Base-by-base conservation (phyloP, 2,329 filamentous ascomycete genomes). In the Cordyceps militaris region DNA sequence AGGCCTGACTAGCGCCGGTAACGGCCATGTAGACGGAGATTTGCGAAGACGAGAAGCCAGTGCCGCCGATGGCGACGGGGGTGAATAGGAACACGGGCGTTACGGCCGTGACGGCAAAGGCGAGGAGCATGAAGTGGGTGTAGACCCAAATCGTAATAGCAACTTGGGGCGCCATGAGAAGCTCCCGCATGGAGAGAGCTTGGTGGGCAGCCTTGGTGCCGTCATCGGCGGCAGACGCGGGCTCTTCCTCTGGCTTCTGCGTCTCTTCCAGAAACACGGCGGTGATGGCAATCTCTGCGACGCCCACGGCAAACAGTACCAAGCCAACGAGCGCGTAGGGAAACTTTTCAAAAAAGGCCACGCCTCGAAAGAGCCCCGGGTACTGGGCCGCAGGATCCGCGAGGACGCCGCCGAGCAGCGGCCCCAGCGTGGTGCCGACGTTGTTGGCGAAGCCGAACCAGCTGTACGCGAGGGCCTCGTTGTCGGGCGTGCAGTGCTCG, bases 381-480 rank as follows among this genome's bases (percentile, higher is more conserved):
- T 86, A 91, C 66, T 87, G 83, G 4, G 73, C 65, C 0, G 79
- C 84, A 1, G 89, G 89, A 30, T 88, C 79, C 11, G 87, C 85
- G 1, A 94, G 76, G 0, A 75, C 76, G 52, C 88, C 89, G 36
- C 88, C 88, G n/a, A 91, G 66, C 9, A 89, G 66, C 3, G 88
- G 87, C 0, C 89, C 89, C 2, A 90, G 36, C 58, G 90, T 84
- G 44, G 92, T 84, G 3, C 89, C 89, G 9, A 92, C 26, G 61
- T 93, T 92, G 4, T 83, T 83, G 0, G 81, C 77, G 66, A 93
- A 89, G 13, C 87, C 86, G 66, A 92, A 91, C 76, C 84, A 88
- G 65, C 85, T 85, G 66, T 92, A 94, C 0, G 86, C 84, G 30
- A 79, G 74, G 0, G 89, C 88, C 70, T 92, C 88, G 0, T 85